These are phyloP conservation scores for Kwoniella dendrophila DNA, from an alignment of 768 basidiomycete species.

Conservation along the genomic window DNA sequence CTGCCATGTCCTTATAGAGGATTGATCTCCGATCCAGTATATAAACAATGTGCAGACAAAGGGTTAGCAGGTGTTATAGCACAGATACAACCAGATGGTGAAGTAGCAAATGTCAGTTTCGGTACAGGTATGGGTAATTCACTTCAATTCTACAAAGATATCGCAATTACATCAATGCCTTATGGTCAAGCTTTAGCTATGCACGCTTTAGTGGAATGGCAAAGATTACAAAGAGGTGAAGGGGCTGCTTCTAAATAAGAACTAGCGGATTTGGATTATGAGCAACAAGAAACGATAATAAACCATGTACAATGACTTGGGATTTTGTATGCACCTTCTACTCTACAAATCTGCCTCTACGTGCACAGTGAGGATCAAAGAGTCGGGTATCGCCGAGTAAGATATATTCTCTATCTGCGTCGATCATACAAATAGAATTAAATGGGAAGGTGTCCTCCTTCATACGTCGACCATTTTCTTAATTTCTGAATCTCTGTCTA, in stretches of 20 bases:
- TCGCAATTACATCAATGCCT: constrained; percentile 65
- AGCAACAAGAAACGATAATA: too few species aligned
- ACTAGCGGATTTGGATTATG: too few species aligned
- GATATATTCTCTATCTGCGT: too few species aligned
- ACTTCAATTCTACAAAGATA: constrained; percentile 61
- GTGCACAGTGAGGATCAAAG: too few species aligned
- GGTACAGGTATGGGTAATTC: constrained; percentile 63
- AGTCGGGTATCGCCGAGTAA: too few species aligned
- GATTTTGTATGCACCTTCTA: too few species aligned
- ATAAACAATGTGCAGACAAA: constrained; percentile 15
- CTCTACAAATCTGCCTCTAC: too few species aligned
- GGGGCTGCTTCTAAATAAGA: neutral
- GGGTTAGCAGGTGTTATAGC: constrained; percentile 52
- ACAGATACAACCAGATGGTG: constrained; percentile 60
- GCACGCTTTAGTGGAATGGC: constrained; percentile 61
- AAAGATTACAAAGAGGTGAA: constrained; percentile 34
- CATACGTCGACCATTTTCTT: too few species aligned
- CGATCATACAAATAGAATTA: too few species aligned
- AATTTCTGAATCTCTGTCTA: too few species aligned
- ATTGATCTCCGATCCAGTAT: constrained; percentile 14
- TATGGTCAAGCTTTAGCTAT: constrained; percentile 64
- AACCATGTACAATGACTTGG: too few species aligned
- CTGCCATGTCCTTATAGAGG: neutral
- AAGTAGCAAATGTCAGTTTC: constrained; percentile 61
- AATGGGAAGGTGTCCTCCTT: too few species aligned